phyloP scores from a whole-genome alignment of 1,284 basidiomycete genomes.

The Cronartium ribicola region DNA sequence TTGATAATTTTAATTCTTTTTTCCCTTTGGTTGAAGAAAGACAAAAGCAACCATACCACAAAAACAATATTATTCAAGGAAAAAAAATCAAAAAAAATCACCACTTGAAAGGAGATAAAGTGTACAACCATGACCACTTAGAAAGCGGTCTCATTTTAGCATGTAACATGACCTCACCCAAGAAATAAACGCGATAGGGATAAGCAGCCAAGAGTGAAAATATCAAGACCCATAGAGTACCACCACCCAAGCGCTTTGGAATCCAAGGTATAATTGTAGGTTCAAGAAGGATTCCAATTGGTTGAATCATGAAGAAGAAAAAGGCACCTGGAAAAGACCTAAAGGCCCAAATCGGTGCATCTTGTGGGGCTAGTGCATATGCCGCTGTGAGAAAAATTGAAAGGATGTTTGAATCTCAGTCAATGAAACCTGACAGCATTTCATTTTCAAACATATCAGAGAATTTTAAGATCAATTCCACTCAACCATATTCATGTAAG shows the following conservation, averaged over 20 bases:
- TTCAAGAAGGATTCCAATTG: conserved; percentile 19
- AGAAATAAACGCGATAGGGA: conserved; percentile 18
- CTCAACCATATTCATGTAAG: conserved; percentile 27
- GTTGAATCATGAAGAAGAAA: conserved; percentile 24
- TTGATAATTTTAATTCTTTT: too few species aligned
- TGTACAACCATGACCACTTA: too few species aligned
- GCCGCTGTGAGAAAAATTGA: background rate
- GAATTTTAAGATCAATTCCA: background rate
- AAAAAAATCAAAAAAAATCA: too few species aligned
- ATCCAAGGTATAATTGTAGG: conserved; percentile 19
- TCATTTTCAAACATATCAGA: too few species aligned
- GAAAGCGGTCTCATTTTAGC: too few species aligned
- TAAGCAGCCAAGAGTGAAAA: conserved; percentile 5
- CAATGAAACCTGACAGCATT: too few species aligned
- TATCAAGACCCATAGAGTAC: conserved; percentile 20
- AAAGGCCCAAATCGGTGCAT: background rate
- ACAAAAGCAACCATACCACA: too few species aligned
- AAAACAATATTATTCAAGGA: too few species aligned
- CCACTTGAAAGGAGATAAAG: too few species aligned
- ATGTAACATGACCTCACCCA: too few species aligned
- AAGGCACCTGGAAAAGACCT: conserved; percentile 22
- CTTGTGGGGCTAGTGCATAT: background rate
- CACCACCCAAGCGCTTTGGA: conserved; percentile 15
- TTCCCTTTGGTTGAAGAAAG: too few species aligned
- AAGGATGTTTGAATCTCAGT: too few species aligned